phyloP scores from a whole-genome alignment of 2,329 filamentous ascomycete genomes.

The Cryphonectria radicalis region DNA sequence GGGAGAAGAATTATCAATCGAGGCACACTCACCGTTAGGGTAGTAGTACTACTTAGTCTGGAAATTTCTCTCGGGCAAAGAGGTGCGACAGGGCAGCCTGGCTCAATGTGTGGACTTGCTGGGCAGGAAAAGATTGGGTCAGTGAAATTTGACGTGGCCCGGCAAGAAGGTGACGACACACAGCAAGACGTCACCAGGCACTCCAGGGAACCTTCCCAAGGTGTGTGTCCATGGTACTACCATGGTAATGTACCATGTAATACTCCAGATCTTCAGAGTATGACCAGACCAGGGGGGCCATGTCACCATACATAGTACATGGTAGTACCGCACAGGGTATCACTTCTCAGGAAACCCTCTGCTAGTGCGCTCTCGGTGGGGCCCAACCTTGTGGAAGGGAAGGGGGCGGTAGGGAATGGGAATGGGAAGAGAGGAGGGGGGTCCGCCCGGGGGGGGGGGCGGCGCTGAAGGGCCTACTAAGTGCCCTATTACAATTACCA shows the following conservation, averaged over 20 bases:
- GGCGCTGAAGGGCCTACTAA: background rate
- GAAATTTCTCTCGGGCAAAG: background rate
- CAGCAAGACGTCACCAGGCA: slow-evolving; percentile 17
- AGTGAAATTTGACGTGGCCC: slow-evolving; percentile 25
- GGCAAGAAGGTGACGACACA: slow-evolving; percentile 19
- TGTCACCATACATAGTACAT: background rate
- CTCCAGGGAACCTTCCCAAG: background rate
- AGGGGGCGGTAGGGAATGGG: too few relatives aligned
- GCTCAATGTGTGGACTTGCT: background rate
- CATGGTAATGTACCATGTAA: slow-evolving; percentile 1
- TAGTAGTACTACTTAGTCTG: background rate
- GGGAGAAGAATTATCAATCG: background rate
- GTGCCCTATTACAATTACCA: background rate
- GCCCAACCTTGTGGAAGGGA: background rate
- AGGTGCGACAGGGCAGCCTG: background rate
- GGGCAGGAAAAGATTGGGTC: slow-evolving; percentile 11
- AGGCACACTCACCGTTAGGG: background rate
- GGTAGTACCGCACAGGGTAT: background rate
- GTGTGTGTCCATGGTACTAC: background rate
- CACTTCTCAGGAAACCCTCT: background rate
- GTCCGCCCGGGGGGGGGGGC: background rate
- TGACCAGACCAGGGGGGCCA: background rate
- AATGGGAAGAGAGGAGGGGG: too few relatives aligned
- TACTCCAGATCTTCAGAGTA: slow-evolving; percentile 9
- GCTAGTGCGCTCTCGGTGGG: background rate